phyloP scores from a whole-genome alignment of 192 early-diverging fungal species.

The Backusella morwellensis region DNA sequence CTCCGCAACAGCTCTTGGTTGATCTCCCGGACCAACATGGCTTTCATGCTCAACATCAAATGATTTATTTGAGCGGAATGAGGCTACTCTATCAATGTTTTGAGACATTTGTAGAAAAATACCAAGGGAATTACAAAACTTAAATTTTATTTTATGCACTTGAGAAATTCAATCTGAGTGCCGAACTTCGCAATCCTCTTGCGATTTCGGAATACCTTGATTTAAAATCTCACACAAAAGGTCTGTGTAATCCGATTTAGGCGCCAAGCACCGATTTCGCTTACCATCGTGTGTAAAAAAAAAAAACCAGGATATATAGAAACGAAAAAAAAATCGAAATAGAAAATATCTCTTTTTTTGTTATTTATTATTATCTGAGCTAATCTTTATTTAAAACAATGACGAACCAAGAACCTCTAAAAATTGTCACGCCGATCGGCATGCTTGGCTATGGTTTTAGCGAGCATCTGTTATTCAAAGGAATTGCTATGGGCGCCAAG shows the following conservation, averaged over 20 bases:
- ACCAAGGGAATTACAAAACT: background rate
- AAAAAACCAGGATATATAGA: background rate
- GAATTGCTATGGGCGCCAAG: slow-evolving; percentile 5
- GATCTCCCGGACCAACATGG: background rate
- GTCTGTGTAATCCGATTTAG: background rate
- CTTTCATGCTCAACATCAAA: background rate
- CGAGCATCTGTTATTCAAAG: background rate
- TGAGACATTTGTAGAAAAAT: background rate
- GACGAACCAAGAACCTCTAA: background rate
- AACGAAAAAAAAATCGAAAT: background rate
- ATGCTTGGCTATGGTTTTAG: background rate
- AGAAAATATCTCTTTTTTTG: background rate
- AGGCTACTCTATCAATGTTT: background rate
- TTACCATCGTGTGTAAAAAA: background rate
- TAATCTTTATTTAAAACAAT: background rate
- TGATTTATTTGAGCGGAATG: background rate
- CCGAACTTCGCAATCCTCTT: background rate
- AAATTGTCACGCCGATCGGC: background rate
- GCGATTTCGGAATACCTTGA: background rate
- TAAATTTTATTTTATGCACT: background rate
- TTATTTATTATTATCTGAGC: background rate
- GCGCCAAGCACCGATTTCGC: background rate
- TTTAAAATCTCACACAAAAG: background rate
- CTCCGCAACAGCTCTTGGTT: background rate
- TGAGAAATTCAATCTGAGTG: background rate